A percentile compares a stretch with the other conserved stretches of the same genome.
Conservation (phyloP, 768 basidiomycete genomes). For the Phylloporus rhodoxanthus region DNA sequence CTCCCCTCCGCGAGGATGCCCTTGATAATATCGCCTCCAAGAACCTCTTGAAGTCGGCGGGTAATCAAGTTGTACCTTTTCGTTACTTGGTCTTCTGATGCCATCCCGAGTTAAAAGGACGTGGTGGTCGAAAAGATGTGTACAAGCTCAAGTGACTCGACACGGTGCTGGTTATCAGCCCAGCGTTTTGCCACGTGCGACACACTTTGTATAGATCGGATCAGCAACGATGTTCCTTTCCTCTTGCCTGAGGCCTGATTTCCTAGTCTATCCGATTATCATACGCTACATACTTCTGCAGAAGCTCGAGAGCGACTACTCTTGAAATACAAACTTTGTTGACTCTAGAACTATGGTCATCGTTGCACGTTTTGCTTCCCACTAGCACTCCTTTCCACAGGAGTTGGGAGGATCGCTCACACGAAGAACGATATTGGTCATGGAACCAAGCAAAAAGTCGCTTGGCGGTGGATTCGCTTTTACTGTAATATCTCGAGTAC, state of each 20-base stretch:
- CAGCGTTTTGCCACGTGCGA: neutral
- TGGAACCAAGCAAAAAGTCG: neutral
- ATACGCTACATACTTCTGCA: too few relatives aligned
- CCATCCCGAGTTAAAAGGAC: slow-evolving; percentile 21
- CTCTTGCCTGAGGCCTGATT: too few relatives aligned
- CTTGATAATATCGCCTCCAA: slow-evolving; percentile 81
- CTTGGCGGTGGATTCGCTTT: too few relatives aligned
- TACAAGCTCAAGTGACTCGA: neutral
- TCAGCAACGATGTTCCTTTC: too few relatives aligned
- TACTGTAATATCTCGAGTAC: neutral
- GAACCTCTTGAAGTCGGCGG: slow-evolving; percentile 76
- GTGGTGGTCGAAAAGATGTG: slow-evolving; percentile 3
- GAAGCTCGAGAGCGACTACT: neutral
- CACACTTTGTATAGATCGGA: neutral
- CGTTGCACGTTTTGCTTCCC: neutral
- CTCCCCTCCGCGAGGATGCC: slow-evolving; percentile 71
- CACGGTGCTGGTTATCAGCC: neutral
- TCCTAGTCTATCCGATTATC: too few relatives aligned
- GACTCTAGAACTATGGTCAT: neutral
- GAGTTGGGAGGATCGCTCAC: neutral
- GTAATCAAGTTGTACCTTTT: slow-evolving; percentile 79
- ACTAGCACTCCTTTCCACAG: neutral
- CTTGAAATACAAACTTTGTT: neutral
- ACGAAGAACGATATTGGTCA: neutral
- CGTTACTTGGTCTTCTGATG: slow-evolving; percentile 27